phyloP scores from a whole-genome alignment of 441 rosid genomes.

The Eruca vesicaria region DNA sequence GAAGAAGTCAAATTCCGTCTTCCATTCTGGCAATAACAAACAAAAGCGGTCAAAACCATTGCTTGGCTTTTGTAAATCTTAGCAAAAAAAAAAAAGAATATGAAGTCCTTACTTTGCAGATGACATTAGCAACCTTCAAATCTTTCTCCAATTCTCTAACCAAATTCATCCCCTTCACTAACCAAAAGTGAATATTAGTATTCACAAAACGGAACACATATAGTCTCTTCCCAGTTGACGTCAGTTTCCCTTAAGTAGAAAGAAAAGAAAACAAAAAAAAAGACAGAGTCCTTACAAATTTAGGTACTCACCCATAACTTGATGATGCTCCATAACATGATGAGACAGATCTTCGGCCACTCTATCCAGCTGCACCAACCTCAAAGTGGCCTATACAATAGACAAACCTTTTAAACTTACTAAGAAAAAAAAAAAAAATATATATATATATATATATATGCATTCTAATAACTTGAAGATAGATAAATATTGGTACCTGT shows the following conservation, averaged over 20 bases:
- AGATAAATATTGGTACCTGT: slow-evolving; percentile 49
- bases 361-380: slow-evolving; percentile 84
- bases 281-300: not conserved
- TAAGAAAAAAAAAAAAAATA: too few relatives aligned
- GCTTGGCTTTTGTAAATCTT: slow-evolving; percentile 4
- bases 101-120: slow-evolving; percentile 73
- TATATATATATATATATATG: too few relatives aligned
- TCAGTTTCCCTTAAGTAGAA: not conserved
- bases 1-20: slow-evolving; percentile 91
- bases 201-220: not conserved
- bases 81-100: slow-evolving; percentile 15
- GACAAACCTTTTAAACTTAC: not conserved
- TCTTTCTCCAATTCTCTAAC: slow-evolving; percentile 97
- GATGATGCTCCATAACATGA: slow-evolving; percentile 95
- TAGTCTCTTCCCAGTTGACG: not conserved
- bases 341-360: slow-evolving; percentile 80
- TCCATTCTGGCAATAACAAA: slow-evolving; percentile 72
- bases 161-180: slow-evolving; percentile 99
- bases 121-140: slow-evolving; percentile 93
- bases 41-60: slow-evolving; percentile 15
- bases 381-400: slow-evolving; percentile 74
- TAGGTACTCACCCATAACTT: slow-evolving; percentile 88
- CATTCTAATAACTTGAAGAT: too few relatives aligned
- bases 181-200: slow-evolving; percentile 46
- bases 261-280: not conserved